These are phyloP conservation scores for Rhizopogon salebrosus DNA, from an alignment of 768 basidiomycete genomes.

Conservation along the genomic window DNA sequence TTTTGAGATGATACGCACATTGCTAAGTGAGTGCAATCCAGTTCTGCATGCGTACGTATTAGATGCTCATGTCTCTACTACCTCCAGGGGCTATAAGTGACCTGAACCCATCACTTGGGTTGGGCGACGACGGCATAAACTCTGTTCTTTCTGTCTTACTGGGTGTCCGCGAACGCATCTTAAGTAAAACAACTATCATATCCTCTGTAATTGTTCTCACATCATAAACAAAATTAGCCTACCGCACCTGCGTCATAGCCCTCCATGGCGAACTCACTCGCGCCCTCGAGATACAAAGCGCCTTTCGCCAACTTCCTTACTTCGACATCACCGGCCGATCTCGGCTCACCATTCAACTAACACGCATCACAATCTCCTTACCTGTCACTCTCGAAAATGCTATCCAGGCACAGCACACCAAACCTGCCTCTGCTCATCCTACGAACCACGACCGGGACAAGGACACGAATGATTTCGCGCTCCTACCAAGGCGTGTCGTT, in stretches of 20 bases:
- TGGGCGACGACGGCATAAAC: conserved; percentile 77
- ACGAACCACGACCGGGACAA: conserved; percentile 15
- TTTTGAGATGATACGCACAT: conserved; percentile 73
- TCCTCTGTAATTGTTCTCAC: neutral
- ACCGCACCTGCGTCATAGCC: conserved; percentile 70
- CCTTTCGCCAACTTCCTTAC: conserved; percentile 70
- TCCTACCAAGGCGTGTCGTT: conserved; percentile 57
- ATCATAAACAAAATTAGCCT: conserved; percentile 42
- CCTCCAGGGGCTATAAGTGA: conserved; percentile 67
- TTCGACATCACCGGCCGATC: conserved; percentile 74
- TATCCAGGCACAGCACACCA: conserved; percentile 40
- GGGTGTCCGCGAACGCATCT: conserved; percentile 65
- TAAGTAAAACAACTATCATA: conserved; percentile 45
- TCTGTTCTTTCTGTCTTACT: conserved; percentile 67
- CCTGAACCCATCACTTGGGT: conserved; percentile 69
- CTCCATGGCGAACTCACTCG: conserved; percentile 69
- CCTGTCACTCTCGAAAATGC: conserved; percentile 73
- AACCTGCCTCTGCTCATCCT: conserved; percentile 6
- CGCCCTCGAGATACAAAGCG: conserved; percentile 77
- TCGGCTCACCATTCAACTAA: conserved; percentile 70
- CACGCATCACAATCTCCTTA: conserved; percentile 68
- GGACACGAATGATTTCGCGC: conserved; percentile 18
- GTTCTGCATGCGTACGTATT: neutral
- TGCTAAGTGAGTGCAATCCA: conserved; percentile 52
- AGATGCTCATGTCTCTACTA: neutral